Percentiles rank a stretch among this genome's conserved stretches.
These are phyloP conservation scores for Schwanniomyces sp. DNA, from an alignment of 805 yeast genomes.

Conservation along the genomic window DNA sequence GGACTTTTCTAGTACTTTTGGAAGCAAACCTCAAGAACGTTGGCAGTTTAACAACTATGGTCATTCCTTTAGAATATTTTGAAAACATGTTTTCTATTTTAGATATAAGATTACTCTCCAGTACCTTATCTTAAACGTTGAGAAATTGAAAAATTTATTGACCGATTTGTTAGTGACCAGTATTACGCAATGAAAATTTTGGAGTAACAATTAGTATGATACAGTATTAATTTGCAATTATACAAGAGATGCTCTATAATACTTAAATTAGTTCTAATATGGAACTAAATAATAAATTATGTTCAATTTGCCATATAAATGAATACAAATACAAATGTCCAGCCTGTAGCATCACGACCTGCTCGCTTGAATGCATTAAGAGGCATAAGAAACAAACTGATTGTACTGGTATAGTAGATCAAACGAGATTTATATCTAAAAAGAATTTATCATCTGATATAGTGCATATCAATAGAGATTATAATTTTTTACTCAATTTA, in stretches of 20 bases:
- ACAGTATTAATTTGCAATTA: neutral
- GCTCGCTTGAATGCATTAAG: slow-evolving; percentile 70
- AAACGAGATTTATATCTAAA: slow-evolving; percentile 54
- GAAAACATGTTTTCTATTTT: neutral
- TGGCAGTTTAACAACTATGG: neutral
- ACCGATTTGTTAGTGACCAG: neutral
- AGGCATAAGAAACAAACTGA: slow-evolving; percentile 60
- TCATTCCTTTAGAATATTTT: neutral
- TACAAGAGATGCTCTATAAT: neutral
- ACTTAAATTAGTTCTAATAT: neutral
- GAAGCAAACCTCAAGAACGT: slow-evolving; percentile 4
- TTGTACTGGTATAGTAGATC: slow-evolving; percentile 70
- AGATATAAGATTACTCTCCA: neutral
- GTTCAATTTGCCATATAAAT: slow-evolving; percentile 36
- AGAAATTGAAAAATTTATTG: slow-evolving; percentile 4
- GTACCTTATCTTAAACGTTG: neutral
- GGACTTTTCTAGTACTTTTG: slow-evolving; percentile 1
- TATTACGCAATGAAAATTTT: neutral
- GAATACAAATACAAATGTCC: slow-evolving; percentile 76
- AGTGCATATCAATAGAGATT: slow-evolving; percentile 73
- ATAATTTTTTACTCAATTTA: slow-evolving; percentile 64
- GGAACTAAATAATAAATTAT: slow-evolving; percentile 9
- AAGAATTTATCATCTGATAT: slow-evolving; percentile 39
- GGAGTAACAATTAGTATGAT: neutral
- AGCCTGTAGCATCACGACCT: slow-evolving; percentile 64